Conservation (phyloP, 108 stramenopile species). For the Cylindrotheca closterium region DNA sequence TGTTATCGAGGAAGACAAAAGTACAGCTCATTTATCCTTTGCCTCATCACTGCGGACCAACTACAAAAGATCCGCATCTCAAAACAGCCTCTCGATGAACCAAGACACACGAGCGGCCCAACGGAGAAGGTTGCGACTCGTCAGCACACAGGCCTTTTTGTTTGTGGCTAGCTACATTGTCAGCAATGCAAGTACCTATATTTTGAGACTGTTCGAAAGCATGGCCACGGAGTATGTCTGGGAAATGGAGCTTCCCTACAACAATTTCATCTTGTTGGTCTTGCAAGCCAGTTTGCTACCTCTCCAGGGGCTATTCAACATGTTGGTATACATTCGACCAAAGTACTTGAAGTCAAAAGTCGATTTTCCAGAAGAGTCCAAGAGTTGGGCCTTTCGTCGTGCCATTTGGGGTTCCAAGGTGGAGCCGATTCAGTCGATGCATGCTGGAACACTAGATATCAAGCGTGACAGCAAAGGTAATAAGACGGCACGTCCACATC, state of each 20-base stretch:
- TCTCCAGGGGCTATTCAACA: constrained; percentile 48
- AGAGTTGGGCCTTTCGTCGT: not conserved
- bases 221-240: not conserved
- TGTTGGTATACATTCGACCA: constrained; percentile 37
- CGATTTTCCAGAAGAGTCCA: not conserved
- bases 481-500: no score
- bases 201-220: not conserved
- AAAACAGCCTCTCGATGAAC: no score
- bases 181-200: not conserved
- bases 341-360: constrained; percentile 22
- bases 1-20: not conserved
- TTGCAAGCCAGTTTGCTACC: constrained; percentile 48
- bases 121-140: not conserved
- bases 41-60: not conserved
- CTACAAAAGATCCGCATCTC: not conserved
- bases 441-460: no score
- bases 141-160: not conserved
- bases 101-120: not conserved
- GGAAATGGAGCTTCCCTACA: not conserved
- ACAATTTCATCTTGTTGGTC: constrained; percentile 3
- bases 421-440: not conserved
- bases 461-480: no score
- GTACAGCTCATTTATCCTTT: no score
- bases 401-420: not conserved
- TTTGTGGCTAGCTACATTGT: not conserved